Base-by-base conservation (phyloP, 1,284 basidiomycete species). In the Pseudozyma sp. region DNA sequence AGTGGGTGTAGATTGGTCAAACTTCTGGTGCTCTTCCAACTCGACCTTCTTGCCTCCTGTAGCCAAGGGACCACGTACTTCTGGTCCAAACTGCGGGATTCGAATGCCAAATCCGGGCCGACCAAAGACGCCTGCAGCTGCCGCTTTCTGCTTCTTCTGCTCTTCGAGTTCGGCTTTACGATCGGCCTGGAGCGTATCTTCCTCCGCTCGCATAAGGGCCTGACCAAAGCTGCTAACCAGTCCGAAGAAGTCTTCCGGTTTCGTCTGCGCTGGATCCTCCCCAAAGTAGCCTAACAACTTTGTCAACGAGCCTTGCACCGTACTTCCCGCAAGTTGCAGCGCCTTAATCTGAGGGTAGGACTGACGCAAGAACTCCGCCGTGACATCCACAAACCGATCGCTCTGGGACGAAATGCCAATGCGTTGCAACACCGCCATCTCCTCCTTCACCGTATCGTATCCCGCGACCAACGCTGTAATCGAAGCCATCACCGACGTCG, bases 221-320 rank as follows among this genome's bases (percentile, higher is more conserved):
- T 82, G 80, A 2, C 79, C 80, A 21, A 82, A 82, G 36, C 68
- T 72, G 45, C 72, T 61, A 16, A 81, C 52, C 39, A 75, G 45
- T 1, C 61, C 65, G 57, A 82, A 82, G 44, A 82, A 82, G 25
- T 81, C 80, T 39, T 82, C 80, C 11, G 79, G 64, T 56, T 77
- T 81, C 7, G 76, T 73, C 56, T 74, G 58, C 25, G 50, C 52
- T 5, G 78, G 49, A 52, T 80, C 77, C 50, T 80, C 76, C 16
- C 78, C 77, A 52, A 72, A 80, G 63, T 78, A 80, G 48, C 35
- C 52, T 31, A 80, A 48, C 39, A 78, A 49, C 49, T 68, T 65
- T 5, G 42, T 58, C 38, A 75, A 49, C 34, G 57, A 59, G 0
- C 52, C 51, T 43, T 76, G 66, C 35, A 79, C 63, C n/a, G 65